phyloP scores from a whole-genome alignment of 2,329 filamentous ascomycete genomes.

The Amesomyces nigricolor region DNA sequence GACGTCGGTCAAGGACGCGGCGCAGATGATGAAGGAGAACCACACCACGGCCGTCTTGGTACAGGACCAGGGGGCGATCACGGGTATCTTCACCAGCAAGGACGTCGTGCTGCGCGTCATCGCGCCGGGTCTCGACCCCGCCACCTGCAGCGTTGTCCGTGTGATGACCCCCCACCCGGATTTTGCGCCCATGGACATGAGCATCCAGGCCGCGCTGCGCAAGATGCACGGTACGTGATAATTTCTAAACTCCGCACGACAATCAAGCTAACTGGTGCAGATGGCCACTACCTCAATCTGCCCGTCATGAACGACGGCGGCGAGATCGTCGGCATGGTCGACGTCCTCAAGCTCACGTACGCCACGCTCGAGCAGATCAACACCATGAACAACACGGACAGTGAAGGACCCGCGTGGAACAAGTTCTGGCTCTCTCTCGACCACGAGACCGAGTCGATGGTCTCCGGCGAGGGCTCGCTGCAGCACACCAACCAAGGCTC shows the following conservation, averaged over 20 bases:
- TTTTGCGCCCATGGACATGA: conserved; percentile 98
- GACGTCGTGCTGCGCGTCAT: conserved; percentile 98
- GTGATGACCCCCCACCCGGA: conserved; percentile 99
- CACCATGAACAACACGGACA: conserved; percentile 82
- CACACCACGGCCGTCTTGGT: conserved; percentile 95
- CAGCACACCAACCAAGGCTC: conserved; percentile 62
- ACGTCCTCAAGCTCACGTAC: conserved; percentile 96
- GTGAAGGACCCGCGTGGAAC: conserved; percentile 96
- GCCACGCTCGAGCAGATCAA: conserved; percentile 97
- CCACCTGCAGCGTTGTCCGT: conserved; percentile 92
- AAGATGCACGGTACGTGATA: conserved; percentile 89
- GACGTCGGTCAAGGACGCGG: conserved; percentile 94
- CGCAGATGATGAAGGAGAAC: conserved; percentile 95
- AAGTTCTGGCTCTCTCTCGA: conserved; percentile 98
- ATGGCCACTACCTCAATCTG: conserved; percentile 96
- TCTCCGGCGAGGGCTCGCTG: conserved; percentile 83
- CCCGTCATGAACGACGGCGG: conserved; percentile 97
- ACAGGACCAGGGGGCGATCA: conserved; percentile 94
- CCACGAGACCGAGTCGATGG: conserved; percentile 90
- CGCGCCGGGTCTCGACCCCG: conserved; percentile 87
- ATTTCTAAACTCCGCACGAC: background rate
- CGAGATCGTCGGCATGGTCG: conserved; percentile 99
- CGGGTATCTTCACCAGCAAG: conserved; percentile 98
- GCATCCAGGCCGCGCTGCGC: conserved; percentile 90
- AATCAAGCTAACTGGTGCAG: conserved; percentile 40